phyloP scores from a whole-genome alignment of 371 early-diverging fungal species.

The Globomyces sp. region DNA sequence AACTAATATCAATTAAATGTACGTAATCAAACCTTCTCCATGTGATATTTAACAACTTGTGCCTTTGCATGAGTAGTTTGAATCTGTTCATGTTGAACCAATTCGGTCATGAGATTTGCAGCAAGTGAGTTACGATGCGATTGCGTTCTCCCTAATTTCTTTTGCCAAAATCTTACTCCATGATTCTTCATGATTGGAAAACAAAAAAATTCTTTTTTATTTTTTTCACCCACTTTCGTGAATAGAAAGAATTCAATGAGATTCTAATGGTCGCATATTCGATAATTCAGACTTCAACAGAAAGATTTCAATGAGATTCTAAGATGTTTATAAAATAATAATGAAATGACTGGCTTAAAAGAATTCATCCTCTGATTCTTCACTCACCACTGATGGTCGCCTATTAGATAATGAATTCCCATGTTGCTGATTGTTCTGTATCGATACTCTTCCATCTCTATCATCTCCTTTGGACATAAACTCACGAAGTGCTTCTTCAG shows the following conservation, averaged over 20 bases:
- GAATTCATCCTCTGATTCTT: no score
- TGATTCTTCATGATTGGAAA: constrained; percentile 38
- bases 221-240: background rate
- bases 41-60: constrained; percentile 81
- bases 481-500: background rate
- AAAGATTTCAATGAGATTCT: no score
- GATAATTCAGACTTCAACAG: no score
- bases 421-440: background rate
- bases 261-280: no score
- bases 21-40: constrained; percentile 65
- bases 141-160: constrained; percentile 67
- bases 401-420: background rate
- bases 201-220: background rate
- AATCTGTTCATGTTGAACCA: constrained; percentile 87
- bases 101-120: constrained; percentile 81
- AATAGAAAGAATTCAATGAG: no score
- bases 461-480: no score
- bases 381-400: background rate
- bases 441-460: no score
- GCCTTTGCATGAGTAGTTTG: constrained; percentile 94
- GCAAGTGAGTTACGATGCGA: constrained; percentile 80
- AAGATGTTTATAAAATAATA: no score
- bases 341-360: no score
- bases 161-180: constrained; percentile 38
- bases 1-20: constrained; percentile 8